Base-by-base conservation (phyloP, 805 yeast species). In the Yarrowia deformans region DNA sequence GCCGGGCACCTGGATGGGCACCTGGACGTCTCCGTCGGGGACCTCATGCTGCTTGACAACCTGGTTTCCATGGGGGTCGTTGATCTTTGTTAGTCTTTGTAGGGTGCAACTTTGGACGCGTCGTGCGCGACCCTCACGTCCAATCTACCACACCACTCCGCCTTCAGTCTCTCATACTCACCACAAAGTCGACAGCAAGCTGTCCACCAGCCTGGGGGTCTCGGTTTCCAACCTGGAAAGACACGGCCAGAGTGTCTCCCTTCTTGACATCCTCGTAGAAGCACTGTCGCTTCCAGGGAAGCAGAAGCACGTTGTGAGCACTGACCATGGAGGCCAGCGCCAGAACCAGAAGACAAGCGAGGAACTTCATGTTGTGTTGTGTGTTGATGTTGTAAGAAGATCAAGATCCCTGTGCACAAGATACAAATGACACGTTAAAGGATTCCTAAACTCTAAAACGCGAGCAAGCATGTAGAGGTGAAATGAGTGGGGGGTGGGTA, bases 221-320 rank as follows among this genome's bases (percentile, higher is more conserved):
- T 79, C 98, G 87, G 76, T 93, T 92, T 72, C 98, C 98, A 67
- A 91, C 96, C 81, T 94, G 99, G 85, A 89, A 94, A 61, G 92
- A 84, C 71, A 94, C 88, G 19, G 97, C 90, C 73, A 94, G 82
- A 78, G 90, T 92, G 80, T 94, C 99, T 73, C 91, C 90, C 75
- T 84, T 84, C 77, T 88, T 90, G 81, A 95, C 83, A 70, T 84
- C 84, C 77, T 95, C 98, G 75, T 84, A 92, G 80, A 92, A 94
- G 80, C 99, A 94, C 75, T 89, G 89, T 77, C 89, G 89, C 35
- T 97, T 95, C 74, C 88, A 83, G 18, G 97, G 87, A 14, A 95
- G 92, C 69, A 93, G 81, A 72, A 91, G 82, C 43, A 91, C 94
- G 74, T 91, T 91, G 78, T 92, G 97, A 0, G 96, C 96, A 6